phyloP scores from a whole-genome alignment of 2,329 filamentous ascomycete species.

The Fusarium chuoi region DNA sequence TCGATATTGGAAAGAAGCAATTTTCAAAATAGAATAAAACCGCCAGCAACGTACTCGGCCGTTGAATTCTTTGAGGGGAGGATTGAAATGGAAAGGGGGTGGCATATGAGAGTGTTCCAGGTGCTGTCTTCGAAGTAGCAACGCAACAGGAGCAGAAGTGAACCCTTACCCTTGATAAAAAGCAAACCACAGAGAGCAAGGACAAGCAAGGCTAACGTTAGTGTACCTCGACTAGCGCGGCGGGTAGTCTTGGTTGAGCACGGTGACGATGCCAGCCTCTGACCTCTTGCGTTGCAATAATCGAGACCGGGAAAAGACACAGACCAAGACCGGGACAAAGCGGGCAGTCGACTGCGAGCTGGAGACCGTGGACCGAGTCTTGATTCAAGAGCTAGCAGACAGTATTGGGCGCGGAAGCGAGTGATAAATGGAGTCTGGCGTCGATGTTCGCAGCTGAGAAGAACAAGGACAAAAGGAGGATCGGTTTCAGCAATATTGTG shows the following conservation, averaged over 20 bases:
- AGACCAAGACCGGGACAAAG: slow-evolving; percentile 39
- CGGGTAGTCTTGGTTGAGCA: slow-evolving; percentile 34
- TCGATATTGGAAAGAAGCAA: slow-evolving; percentile 17
- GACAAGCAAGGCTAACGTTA: slow-evolving; percentile 35
- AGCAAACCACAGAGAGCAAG: slow-evolving; percentile 40
- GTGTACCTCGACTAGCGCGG: slow-evolving; percentile 38
- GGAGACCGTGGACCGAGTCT: slow-evolving; percentile 26
- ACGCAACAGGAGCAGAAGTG: slow-evolving; percentile 41
- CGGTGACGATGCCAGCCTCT: slow-evolving; percentile 41
- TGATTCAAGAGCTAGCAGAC: slow-evolving; percentile 7
- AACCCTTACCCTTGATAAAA: slow-evolving; percentile 43
- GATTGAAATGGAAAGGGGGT: slow-evolving; percentile 38
- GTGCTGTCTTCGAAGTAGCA: slow-evolving; percentile 37
- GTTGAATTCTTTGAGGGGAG: slow-evolving; percentile 35
- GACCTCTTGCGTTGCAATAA: slow-evolving; percentile 30
- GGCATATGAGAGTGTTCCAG: slow-evolving; percentile 32
- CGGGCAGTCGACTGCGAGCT: slow-evolving; percentile 6
- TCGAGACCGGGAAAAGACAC: slow-evolving; percentile 29
- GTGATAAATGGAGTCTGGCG: slow-evolving; percentile 6
- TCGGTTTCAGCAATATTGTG: slow-evolving; percentile 27
- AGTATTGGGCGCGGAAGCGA: slow-evolving; percentile 21
- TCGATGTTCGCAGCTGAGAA: slow-evolving; percentile 28
- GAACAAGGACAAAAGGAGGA: slow-evolving; percentile 16
- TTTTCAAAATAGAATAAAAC: slow-evolving; percentile 11
- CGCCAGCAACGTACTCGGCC: slow-evolving; percentile 36